phyloP scores from a whole-genome alignment of 192 early-diverging fungal species.

The Coemansia sp. region DNA sequence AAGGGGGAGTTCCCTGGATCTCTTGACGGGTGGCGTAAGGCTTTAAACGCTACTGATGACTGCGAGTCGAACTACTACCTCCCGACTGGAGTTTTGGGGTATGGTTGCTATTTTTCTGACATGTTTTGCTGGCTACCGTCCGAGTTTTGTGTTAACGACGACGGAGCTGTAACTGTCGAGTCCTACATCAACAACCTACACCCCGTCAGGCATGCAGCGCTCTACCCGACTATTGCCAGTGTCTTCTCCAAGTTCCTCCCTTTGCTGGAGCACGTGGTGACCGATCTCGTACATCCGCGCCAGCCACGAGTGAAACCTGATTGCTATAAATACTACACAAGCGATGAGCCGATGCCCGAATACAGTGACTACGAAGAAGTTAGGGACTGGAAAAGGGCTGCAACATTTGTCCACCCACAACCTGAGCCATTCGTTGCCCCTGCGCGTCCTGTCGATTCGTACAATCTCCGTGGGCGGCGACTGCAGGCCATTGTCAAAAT shows the following conservation, averaged over 20 bases:
- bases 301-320: not conserved
- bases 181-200: slow-evolving; percentile 73
- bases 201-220: slow-evolving; percentile 34
- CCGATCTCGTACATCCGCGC: slow-evolving; percentile 4
- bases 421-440: slow-evolving; percentile 40
- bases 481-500: slow-evolving; percentile 73
- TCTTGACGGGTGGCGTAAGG: not conserved
- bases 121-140: slow-evolving; percentile 64
- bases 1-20: not conserved
- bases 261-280: slow-evolving; percentile 56
- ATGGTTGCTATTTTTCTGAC: not conserved
- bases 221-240: slow-evolving; percentile 46
- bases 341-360: not conserved
- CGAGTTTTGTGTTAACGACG: slow-evolving; percentile 48
- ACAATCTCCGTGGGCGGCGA: slow-evolving; percentile 28
- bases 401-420: slow-evolving; percentile 23
- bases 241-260: slow-evolving; percentile 54
- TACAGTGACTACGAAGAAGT: not conserved
- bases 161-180: slow-evolving; percentile 36
- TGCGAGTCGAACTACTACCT: not conserved
- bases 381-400: not conserved
- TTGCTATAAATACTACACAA: not conserved
- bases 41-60: not conserved
- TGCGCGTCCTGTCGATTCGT: slow-evolving; percentile 10
- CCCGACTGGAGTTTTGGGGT: not conserved